Evolutionary conservation across 202 grass and related monocot species (phyloP), one percentile per base, ranked within the genome.

Genomic region (Brachypodium distachyon): DNA sequence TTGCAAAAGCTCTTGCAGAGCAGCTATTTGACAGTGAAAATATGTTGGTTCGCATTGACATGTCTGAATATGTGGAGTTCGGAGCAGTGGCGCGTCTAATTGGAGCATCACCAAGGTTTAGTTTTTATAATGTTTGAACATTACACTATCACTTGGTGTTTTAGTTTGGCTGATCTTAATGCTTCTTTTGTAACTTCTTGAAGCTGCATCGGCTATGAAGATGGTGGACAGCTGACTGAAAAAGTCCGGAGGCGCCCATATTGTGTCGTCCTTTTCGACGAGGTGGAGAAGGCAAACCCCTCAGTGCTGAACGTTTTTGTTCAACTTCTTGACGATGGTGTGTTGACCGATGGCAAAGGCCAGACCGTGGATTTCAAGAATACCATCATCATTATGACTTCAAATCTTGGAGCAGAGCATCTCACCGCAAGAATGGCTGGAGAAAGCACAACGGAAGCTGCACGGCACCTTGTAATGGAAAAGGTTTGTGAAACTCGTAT

Each of bases 331-430:
- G 81, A 88, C n/a, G 86, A 84, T 23, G 86, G 86, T 9, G 38
- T 76, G 18, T 38, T 83, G 33, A 88, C 81, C 54, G 81, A 84
- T 38, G 81, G 86, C 9, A 82, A 84, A 71, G 86, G 86, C 2
- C 40, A 70, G 17, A 84, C 81, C 0, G 81, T 88, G 8, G 76
- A 88, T 72, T 88, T 84, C 76, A 79, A 70, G 12, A 88, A 88
- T 71, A 76, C 86, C 1, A 72, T 88, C 21, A 79, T 84, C 29
- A 84, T 84, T 44, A 69, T 88, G 76, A 88, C 81, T 18, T 88
- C 86, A 56, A 88, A 84, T 70, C 54, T 84, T 16, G 9, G 81
- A 21, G 80, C 86, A 12, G 62, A 88, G 68, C 51, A 81, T n/a
- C 61, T 84, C 38, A 39, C 63, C 1, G 77, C 38, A 6, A 77